Evolutionary conservation across 1,139 yeast genomes (phyloP).

Genomic region (Arxiozyma slooffiae): DNA sequence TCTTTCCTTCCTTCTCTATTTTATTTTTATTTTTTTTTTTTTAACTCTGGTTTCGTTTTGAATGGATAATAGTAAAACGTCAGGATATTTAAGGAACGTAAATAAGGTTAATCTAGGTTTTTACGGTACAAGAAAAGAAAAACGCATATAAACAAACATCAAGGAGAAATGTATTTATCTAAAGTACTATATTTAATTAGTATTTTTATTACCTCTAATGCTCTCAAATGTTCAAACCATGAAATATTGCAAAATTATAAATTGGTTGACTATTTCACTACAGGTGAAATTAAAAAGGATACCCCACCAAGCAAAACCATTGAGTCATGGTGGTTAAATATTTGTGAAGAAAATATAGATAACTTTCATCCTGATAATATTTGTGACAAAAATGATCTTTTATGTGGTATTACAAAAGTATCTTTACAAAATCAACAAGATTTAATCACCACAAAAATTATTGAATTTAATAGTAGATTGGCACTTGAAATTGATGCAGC

Average conservation of each 20-base stretch:
- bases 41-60: no score
- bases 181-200: neutral
- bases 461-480: constrained; percentile 17
- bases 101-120: neutral
- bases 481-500: constrained; percentile 12
- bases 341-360: constrained; percentile 45
- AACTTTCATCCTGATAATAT: constrained; percentile 27
- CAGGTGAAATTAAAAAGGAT: constrained; percentile 31
- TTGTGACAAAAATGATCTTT: constrained; percentile 61
- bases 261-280: constrained; percentile 9
- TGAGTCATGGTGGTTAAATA: constrained; percentile 57
- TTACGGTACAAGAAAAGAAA: neutral
- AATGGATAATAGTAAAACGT: neutral
- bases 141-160: neutral
- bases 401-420: constrained; percentile 56
- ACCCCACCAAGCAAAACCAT: constrained; percentile 74
- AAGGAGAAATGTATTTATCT: neutral
- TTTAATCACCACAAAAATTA: constrained; percentile 19
- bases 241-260: constrained; percentile 20
- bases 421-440: constrained; percentile 37
- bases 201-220: constrained; percentile 4
- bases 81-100: neutral
- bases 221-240: constrained; percentile 19
- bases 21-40: no score
- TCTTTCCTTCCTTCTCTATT: no score